Evolutionary conservation across 495 filamentous ascomycete species (phyloP).

Genomic region (Hypomontagnella monticulosa): DNA sequence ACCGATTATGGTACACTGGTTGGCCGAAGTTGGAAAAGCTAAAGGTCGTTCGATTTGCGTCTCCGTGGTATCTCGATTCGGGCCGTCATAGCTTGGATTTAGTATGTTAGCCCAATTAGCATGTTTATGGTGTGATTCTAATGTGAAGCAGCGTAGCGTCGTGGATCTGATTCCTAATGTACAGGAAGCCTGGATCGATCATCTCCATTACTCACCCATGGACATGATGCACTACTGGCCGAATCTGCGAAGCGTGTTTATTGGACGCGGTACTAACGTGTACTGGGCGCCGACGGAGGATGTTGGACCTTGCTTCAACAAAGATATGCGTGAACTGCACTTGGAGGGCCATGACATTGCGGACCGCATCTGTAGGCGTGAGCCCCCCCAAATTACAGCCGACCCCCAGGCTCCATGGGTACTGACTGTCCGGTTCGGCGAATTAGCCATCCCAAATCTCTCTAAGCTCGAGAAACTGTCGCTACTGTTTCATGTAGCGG

Average conservation of each 20-base stretch:
- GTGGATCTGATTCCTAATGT: constrained; percentile 32
- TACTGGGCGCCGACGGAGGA: neutral
- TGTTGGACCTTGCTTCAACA: neutral
- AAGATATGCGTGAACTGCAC: constrained; percentile 31
- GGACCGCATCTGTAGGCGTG: neutral
- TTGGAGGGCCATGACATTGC: constrained; percentile 2
- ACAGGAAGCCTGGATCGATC: constrained; percentile 39
- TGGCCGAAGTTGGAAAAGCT: constrained; percentile 38
- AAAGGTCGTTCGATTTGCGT: constrained; percentile 27
- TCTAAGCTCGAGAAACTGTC: constrained; percentile 36
- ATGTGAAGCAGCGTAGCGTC: constrained; percentile 14
- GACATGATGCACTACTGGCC: constrained; percentile 17
- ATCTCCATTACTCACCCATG: neutral
- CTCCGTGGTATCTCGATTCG: neutral
- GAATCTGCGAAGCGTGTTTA: constrained; percentile 27
- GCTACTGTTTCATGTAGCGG: neutral
- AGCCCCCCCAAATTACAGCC: neutral
- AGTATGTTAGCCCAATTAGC: constrained; percentile 11
- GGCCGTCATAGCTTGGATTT: neutral
- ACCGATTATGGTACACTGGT: constrained; percentile 5
- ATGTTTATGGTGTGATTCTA: constrained; percentile 12
- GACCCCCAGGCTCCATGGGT: neutral
- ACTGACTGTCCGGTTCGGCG: neutral
- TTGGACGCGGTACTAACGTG: constrained; percentile 12
- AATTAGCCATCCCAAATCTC: constrained; percentile 1